Conservation (phyloP, 1,139 yeast genomes). For the Saccharomycopsis hybrid region DNA sequence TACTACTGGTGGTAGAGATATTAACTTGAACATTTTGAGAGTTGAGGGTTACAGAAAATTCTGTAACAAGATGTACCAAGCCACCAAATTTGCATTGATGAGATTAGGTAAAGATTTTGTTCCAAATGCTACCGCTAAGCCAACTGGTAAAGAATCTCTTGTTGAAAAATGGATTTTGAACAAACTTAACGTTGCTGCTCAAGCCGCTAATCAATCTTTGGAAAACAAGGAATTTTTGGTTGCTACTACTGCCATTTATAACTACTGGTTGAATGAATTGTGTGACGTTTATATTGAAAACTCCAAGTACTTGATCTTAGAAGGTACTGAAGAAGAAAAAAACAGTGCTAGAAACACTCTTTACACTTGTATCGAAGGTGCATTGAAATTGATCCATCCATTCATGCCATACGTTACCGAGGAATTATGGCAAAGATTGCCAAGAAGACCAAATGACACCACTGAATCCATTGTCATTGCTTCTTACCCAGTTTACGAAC, state of each 20-base stretch:
- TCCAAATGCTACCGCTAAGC: conserved; percentile 60
- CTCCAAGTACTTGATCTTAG: conserved; percentile 86
- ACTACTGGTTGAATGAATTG: conserved; percentile 88
- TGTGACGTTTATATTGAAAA: conserved; percentile 98
- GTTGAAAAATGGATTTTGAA: conserved; percentile 97
- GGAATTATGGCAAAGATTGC: conserved; percentile 98
- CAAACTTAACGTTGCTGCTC: conserved; percentile 67
- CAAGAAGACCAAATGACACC: conserved; percentile 71
- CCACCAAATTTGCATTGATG: conserved; percentile 93
- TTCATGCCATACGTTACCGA: conserved; percentile 97
- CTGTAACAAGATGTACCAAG: conserved; percentile 99
- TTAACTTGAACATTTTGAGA: conserved; percentile 90
- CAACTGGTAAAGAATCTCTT: conserved; percentile 78
- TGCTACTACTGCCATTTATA: conserved; percentile 80
- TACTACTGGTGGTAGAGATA: conserved; percentile 98
- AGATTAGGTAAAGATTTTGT: conserved; percentile 82
- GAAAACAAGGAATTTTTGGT: conserved; percentile 87
- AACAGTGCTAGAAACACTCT: conserved; percentile 90
- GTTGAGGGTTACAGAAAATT: conserved; percentile 99
- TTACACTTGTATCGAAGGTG: conserved; percentile 88
- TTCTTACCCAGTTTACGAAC: conserved; percentile 61
- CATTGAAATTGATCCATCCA: conserved; percentile 89
- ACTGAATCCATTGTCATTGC: conserved; percentile 75
- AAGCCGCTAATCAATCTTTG: conserved; percentile 55
- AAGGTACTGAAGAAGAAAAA: conserved; percentile 80